Conservation (phyloP, 768 basidiomycete genomes). For the Mycena galopus region DNA sequence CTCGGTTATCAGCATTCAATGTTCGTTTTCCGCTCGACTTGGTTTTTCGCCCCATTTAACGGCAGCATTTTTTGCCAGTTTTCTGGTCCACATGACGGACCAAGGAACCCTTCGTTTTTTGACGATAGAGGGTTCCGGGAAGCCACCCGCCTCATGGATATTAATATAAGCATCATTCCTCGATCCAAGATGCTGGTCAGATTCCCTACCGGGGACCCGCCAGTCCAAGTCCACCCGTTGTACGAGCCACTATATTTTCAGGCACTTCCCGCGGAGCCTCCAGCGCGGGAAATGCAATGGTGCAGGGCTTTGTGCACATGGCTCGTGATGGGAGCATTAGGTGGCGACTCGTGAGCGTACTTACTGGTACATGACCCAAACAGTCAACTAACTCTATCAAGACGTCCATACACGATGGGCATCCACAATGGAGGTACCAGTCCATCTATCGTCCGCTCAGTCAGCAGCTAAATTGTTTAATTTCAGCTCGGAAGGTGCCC, state of each 20-base stretch:
- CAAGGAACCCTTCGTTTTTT: constrained; percentile 62
- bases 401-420: constrained; percentile 67
- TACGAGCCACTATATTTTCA: constrained; percentile 63
- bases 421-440: constrained; percentile 71
- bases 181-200: constrained; percentile 45
- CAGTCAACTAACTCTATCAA: constrained; percentile 41
- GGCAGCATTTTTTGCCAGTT: constrained; percentile 42
- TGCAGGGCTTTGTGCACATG: constrained; percentile 67
- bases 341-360: constrained; percentile 73
- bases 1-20: constrained; percentile 58
- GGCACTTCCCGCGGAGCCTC: constrained; percentile 58
- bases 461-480: background rate
- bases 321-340: constrained; percentile 58
- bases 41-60: constrained; percentile 15
- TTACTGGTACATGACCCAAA: background rate
- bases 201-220: constrained; percentile 39
- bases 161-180: constrained; percentile 64
- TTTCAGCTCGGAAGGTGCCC: constrained; percentile 73
- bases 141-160: constrained; percentile 72
- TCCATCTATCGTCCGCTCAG: background rate
- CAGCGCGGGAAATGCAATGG: constrained; percentile 55
- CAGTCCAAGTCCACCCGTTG: constrained; percentile 37
- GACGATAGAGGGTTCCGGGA: constrained; percentile 70
- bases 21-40: constrained; percentile 44
- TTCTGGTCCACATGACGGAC: constrained; percentile 50